phyloP scores from a whole-genome alignment of 768 basidiomycete species.

The Hygrocybe punicea region DNA sequence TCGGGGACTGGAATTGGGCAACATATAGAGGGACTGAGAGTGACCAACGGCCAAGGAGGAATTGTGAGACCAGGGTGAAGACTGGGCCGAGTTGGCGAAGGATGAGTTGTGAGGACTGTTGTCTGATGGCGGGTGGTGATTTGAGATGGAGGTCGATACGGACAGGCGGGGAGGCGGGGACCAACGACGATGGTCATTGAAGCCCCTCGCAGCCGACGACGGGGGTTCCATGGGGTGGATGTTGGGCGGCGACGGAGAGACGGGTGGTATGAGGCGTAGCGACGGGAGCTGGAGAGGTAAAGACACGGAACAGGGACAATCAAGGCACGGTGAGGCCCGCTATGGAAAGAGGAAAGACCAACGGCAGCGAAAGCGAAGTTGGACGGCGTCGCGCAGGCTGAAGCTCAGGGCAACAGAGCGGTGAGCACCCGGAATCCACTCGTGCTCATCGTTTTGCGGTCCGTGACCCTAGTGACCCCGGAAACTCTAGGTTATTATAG shows the following conservation, averaged over 20 bases:
- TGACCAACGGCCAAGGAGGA: conserved; percentile 15
- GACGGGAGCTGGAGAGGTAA: not conserved
- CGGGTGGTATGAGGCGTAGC: not conserved
- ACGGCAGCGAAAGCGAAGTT: not conserved
- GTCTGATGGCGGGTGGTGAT: conserved; percentile 25
- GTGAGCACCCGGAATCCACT: not conserved
- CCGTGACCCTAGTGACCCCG: not conserved
- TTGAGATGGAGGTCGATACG: conserved; percentile 33
- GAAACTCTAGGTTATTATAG: not conserved
- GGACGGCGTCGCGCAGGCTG: not conserved
- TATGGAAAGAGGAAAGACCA: too few species aligned
- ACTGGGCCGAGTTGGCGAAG: conserved; percentile 30
- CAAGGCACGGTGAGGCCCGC: too few species aligned
- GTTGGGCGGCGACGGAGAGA: not conserved
- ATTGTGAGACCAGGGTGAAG: conserved; percentile 38
- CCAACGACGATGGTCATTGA: conserved; percentile 31
- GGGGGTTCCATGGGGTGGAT: conserved; percentile 8
- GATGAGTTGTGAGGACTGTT: conserved; percentile 30
- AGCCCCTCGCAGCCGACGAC: conserved; percentile 29
- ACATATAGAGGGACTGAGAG: conserved; percentile 2
- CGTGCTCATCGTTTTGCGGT: not conserved
- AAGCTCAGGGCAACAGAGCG: not conserved
- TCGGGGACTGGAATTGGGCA: conserved; percentile 3
- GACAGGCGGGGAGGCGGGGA: conserved; percentile 35
- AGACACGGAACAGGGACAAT: too few species aligned